phyloP scores from a whole-genome alignment of 148 eudicot species.

The Rheum nobile region DNA sequence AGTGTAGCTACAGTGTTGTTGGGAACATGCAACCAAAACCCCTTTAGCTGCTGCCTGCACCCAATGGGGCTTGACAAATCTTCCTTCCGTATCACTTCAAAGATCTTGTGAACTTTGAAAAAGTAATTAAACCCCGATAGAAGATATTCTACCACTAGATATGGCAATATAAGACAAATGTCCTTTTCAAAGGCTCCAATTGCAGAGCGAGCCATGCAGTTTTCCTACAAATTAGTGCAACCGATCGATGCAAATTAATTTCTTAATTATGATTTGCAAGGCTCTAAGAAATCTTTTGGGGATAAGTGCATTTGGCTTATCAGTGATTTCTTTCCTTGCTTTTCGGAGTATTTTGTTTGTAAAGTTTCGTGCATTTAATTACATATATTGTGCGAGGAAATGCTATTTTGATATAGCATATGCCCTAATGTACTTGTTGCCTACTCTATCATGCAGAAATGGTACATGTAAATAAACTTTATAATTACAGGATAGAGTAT shows the following conservation, averaged over 20 bases:
- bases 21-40: background rate
- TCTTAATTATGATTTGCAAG: background rate
- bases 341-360: background rate
- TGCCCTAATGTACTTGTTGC: no score
- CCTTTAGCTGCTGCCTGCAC: background rate
- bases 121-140: background rate
- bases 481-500: no score
- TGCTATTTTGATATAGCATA: background rate
- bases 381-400: background rate
- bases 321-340: background rate
- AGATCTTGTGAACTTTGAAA: constrained; percentile 8
- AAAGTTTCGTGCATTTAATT: background rate
- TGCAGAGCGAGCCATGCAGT: background rate
- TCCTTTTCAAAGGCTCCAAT: background rate
- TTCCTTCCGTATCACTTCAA: constrained; percentile 1
- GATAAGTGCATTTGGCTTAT: background rate
- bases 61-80: background rate
- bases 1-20: background rate
- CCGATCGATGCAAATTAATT: background rate
- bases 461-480: no score
- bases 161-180: background rate
- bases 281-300: background rate
- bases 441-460: no score
- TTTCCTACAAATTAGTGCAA: background rate
- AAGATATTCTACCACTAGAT: no score